Percentiles rank a stretch among this genome's conserved stretches.
Evolutionary conservation across 1,139 yeast species (phyloP).

Genomic region (Geotrichum aggregatum): DNA sequence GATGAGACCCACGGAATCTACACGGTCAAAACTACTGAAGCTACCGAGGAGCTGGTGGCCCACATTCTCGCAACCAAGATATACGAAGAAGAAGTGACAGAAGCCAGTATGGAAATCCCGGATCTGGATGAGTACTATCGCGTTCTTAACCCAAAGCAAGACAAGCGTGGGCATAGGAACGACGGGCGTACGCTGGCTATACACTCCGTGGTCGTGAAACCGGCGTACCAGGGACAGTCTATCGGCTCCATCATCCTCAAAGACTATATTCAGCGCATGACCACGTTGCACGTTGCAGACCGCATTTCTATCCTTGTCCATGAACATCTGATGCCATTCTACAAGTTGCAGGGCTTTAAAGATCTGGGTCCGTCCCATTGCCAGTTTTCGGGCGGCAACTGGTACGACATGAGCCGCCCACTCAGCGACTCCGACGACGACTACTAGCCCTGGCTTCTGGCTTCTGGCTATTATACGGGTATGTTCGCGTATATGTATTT

Average conservation of each 20-base stretch:
- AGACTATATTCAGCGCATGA: conserved; percentile 85
- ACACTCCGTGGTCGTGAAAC: conserved; percentile 75
- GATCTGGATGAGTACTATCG: conserved; percentile 33
- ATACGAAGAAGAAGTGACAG: conserved; percentile 48
- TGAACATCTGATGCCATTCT: conserved; percentile 64
- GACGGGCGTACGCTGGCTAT: conserved; percentile 70
- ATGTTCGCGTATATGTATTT: background rate
- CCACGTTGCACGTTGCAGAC: conserved; percentile 83
- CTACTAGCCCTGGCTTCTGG: no score
- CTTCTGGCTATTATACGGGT: no score
- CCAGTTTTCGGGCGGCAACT: conserved; percentile 54
- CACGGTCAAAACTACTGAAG: conserved; percentile 31
- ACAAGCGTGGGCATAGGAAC: conserved; percentile 66
- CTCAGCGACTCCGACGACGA: conserved; percentile 42
- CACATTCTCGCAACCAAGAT: conserved; percentile 79
- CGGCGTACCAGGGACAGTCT: conserved; percentile 74
- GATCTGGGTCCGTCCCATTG: conserved; percentile 61
- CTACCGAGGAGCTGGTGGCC: conserved; percentile 68
- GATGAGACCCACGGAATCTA: conserved; percentile 19
- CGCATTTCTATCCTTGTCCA: conserved; percentile 72
- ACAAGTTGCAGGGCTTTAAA: conserved; percentile 72
- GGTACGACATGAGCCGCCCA: conserved; percentile 65
- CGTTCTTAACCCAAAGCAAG: conserved; percentile 32
- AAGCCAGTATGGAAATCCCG: conserved; percentile 65
- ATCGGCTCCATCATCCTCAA: conserved; percentile 78